Conservation (phyloP, 768 basidiomycete genomes). For the Termitomyces sp. region DNA sequence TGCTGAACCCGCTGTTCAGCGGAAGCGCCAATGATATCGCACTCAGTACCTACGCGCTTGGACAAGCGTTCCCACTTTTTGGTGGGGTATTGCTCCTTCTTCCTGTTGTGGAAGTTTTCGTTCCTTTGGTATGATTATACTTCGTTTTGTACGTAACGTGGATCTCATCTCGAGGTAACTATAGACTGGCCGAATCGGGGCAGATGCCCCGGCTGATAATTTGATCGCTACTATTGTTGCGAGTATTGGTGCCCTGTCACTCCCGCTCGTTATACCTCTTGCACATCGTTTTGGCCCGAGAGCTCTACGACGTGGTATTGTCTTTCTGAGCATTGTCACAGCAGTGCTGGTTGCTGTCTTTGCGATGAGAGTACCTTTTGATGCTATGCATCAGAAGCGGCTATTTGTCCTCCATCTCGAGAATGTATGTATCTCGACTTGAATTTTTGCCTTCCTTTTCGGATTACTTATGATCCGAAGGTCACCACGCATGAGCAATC, state of each 20-base stretch:
- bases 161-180: neutral
- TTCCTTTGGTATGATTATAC: constrained; percentile 60
- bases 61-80: constrained; percentile 47
- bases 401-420: constrained; percentile 80
- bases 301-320: constrained; percentile 30
- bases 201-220: constrained; percentile 80
- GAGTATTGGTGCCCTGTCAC: constrained; percentile 43
- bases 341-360: constrained; percentile 56
- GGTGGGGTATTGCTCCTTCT: constrained; percentile 52
- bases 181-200: constrained; percentile 79
- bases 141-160: neutral
- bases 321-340: constrained; percentile 40
- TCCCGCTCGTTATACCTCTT: constrained; percentile 66
- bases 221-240: constrained; percentile 80
- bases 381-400: constrained; percentile 81
- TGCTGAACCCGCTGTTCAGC: constrained; percentile 39
- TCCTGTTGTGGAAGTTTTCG: constrained; percentile 78
- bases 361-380: constrained; percentile 58
- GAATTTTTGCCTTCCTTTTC: neutral
- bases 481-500: constrained; percentile 66
- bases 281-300: constrained; percentile 59
- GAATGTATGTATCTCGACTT: constrained; percentile 49
- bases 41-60: constrained; percentile 59
- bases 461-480: constrained; percentile 27
- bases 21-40: constrained; percentile 34